A percentile compares a stretch with the other conserved stretches of the same genome.
Evolutionary conservation across 139 green algal genomes (phyloP).

Genomic region (Medakamo hakoo): DNA sequence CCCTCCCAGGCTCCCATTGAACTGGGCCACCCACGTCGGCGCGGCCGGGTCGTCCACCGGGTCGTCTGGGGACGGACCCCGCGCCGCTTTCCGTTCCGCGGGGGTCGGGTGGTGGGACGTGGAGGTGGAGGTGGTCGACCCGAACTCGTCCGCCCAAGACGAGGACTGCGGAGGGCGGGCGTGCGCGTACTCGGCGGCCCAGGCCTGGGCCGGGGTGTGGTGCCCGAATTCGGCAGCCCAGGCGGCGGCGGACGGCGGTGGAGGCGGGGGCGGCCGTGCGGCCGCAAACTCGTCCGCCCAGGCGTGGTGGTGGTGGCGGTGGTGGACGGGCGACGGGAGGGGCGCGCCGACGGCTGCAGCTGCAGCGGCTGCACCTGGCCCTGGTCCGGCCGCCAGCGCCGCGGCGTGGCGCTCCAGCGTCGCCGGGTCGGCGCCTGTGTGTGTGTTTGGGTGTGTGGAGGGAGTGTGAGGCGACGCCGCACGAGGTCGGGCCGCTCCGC

Average conservation of each 20-base stretch:
- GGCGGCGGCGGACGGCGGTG: background rate
- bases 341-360: background rate
- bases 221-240: background rate
- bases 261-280: no score
- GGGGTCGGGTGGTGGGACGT: slow-evolving; percentile 4
- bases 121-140: no score
- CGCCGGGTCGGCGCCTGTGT: background rate
- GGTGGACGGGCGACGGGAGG: no score
- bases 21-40: slow-evolving; percentile 8
- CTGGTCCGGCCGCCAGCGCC: background rate
- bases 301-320: no score
- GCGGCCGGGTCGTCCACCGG: slow-evolving; percentile 8
- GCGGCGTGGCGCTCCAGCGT: background rate
- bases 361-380: background rate
- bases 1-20: slow-evolving; percentile 7
- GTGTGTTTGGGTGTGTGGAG: background rate
- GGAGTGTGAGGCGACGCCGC: no score
- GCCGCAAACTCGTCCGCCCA: background rate
- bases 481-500: no score
- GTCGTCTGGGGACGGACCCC: slow-evolving; percentile 7
- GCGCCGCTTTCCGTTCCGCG: slow-evolving; percentile 1
- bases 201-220: background rate
- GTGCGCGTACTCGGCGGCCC: background rate
- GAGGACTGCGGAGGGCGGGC: background rate
- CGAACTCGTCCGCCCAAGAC: no score